Conservation (phyloP, 352 stramenopile species). For the Phytophthora capsici region DNA sequence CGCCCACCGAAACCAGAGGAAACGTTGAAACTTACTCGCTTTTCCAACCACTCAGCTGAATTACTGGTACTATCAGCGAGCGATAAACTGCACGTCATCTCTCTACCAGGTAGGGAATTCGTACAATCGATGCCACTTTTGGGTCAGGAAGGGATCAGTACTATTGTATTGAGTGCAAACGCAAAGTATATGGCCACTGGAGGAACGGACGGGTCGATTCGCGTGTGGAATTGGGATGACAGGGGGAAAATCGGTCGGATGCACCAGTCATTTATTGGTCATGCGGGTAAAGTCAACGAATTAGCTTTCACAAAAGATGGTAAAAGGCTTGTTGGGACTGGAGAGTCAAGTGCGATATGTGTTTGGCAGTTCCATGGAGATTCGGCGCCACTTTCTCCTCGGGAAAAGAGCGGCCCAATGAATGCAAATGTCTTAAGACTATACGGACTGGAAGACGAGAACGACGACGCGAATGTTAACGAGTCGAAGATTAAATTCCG, state of each 20-base stretch:
- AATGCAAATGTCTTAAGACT: background rate
- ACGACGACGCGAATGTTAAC: background rate
- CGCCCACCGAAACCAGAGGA: conserved; percentile 37
- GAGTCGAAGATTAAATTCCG: conserved; percentile 45
- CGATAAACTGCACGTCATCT: conserved; percentile 67
- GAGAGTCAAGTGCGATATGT: conserved; percentile 53
- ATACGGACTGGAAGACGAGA: background rate
- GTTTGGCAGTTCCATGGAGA: conserved; percentile 72
- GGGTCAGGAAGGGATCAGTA: conserved; percentile 55
- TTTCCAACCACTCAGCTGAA: conserved; percentile 56
- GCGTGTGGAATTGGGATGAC: conserved; percentile 68
- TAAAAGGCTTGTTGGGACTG: conserved; percentile 46
- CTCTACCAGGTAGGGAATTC: conserved; percentile 37
- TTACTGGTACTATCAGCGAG: conserved; percentile 56
- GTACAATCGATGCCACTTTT: conserved; percentile 64
- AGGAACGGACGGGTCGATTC: conserved; percentile 57
- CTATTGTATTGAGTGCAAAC: conserved; percentile 58
- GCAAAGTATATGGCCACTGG: conserved; percentile 74
- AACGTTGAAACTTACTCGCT: conserved; percentile 47
- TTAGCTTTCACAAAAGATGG: conserved; percentile 56
- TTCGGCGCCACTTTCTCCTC: conserved; percentile 19
- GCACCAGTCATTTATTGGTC: conserved; percentile 64
- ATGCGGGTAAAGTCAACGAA: conserved; percentile 41
- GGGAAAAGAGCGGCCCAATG: conserved; percentile 3
- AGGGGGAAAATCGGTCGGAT: conserved; percentile 57